These are phyloP conservation scores for Polyporus tsugae DNA, from an alignment of 1,284 basidiomycete genomes.

Conservation along the genomic window DNA sequence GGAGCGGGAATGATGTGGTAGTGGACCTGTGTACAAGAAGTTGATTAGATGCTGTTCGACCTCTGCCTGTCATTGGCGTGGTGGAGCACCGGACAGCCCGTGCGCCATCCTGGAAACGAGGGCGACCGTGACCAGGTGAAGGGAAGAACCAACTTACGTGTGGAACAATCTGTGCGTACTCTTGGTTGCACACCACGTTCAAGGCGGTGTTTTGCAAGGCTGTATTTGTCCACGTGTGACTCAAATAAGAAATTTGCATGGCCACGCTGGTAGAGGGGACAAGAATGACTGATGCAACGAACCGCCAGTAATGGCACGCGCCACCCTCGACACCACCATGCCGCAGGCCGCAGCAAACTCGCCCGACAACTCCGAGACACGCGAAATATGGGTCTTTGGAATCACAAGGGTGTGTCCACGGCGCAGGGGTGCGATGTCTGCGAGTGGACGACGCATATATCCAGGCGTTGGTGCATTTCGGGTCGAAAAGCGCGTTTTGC, in stretches of 20 bases:
- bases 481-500: not conserved
- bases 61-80: not conserved
- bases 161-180: slow-evolving; percentile 83
- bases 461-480: not conserved
- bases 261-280: no score
- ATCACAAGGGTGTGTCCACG: slow-evolving; percentile 74
- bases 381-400: slow-evolving; percentile 67
- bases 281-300: slow-evolving; percentile 11
- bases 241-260: not conserved
- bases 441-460: not conserved
- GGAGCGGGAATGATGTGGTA: slow-evolving; percentile 85
- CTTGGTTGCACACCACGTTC: slow-evolving; percentile 82
- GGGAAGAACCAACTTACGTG: slow-evolving; percentile 58
- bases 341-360: slow-evolving; percentile 68
- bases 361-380: slow-evolving; percentile 71
- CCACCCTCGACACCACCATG: slow-evolving; percentile 64
- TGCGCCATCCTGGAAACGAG: not conserved
- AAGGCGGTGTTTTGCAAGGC: slow-evolving; percentile 71
- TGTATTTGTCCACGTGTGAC: slow-evolving; percentile 35
- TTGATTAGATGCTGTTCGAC: not conserved
- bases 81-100: not conserved
- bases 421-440: slow-evolving; percentile 77
- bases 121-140: not conserved
- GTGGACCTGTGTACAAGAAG: slow-evolving; percentile 61
- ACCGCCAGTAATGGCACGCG: slow-evolving; percentile 70